Base-by-base conservation (phyloP, 2,329 filamentous ascomycete genomes). In the Basipetospora sp. region DNA sequence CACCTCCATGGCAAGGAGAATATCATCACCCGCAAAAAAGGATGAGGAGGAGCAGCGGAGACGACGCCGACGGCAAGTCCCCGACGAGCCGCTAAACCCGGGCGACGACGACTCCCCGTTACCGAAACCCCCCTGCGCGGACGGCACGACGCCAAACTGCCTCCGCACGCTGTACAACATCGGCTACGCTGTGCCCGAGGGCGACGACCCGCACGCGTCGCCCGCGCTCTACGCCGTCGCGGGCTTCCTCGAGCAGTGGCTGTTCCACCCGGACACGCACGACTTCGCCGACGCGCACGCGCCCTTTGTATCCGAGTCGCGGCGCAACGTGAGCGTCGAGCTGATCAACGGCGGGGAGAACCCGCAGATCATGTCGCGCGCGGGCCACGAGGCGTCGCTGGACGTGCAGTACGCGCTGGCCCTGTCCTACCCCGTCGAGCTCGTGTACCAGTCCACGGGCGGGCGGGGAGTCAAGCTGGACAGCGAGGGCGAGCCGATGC, bases 361-460 rank as follows among this genome's bases (percentile, higher is more conserved):
- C 47, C 51, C 51, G 2, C 64, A 67, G 43, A 43, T 52, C 8
- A 47, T 50, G 8, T 41, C 47, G 8, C 41, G 48, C 5, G 58
- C 63, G 3, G 60, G 65, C 10, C 39, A 52, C 8, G 67, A 69
- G 46, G 67, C 65, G 2, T 58, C 57, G 3, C 52, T 70, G 4
- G 66, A 70, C 44, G 49, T 70, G 1, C 53, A 71, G 43, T 69
- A 67, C 43, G 62, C 56, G 29, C 54, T 69, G 49, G 54, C 59
- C 0, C 46, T 69, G 2, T 60, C 53, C 0, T 60, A 62, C 44
- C 66, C 66, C 2, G 45, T 63, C 8, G 50, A 62, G 5, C 50
- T 69, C 3, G 55, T 50, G 2, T 69, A 62, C 46, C 66, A 64
- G 43, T 53, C 58, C 3, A 60, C 61, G 0, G 64, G 58, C 4